Base-by-base conservation (phyloP, 805 yeast genomes). In the Tetrapisispora fleetii region DNA sequence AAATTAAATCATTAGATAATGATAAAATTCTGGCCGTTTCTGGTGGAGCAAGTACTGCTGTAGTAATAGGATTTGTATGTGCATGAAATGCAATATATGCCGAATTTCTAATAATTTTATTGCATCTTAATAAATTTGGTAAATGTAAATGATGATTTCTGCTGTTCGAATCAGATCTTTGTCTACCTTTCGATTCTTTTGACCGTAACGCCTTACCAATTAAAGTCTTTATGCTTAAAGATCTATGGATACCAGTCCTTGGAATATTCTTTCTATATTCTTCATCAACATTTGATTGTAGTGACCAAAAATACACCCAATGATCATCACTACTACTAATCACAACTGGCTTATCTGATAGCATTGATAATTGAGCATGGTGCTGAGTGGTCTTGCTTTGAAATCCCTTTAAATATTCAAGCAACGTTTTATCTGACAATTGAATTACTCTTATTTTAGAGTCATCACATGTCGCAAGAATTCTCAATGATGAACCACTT, bases 311-410 rank as follows among this genome's bases (percentile, higher is more conserved):
- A 59, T 89, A 90, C 14, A 85, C 78, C 80, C 89, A 80, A 55
- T 85, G 87, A 66, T 90, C 93, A 61, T 90, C 96, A 13, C 95
- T 84, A 0, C 95, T 95, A 8, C 85, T 73, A 9, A 89, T 74
- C 6, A 89, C 74, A 58, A 77, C 78, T 2, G 58, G 54, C 21
- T 54, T 50, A 18, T 53, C 49, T 13, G 47, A 41, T 36, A 47
- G 18, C 10, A 43, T 40, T 1, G 51, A 38, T 24, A 57, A 41
- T 28, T 58, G 63, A 0, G 96, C 96, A 13, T 72, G 72, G 45
- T 85, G 83, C 39, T 86, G 88, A 5, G 91, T 78, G 42, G 81
- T 77, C 47, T 75, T 76, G 63, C 87, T 88, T 33, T 78, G 75
- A 48, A 78, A 74, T 0, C 97, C 98, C 54, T 80, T 83, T n/a